Conservation (phyloP, 306 rosid species). For the Quercus ilex region DNA sequence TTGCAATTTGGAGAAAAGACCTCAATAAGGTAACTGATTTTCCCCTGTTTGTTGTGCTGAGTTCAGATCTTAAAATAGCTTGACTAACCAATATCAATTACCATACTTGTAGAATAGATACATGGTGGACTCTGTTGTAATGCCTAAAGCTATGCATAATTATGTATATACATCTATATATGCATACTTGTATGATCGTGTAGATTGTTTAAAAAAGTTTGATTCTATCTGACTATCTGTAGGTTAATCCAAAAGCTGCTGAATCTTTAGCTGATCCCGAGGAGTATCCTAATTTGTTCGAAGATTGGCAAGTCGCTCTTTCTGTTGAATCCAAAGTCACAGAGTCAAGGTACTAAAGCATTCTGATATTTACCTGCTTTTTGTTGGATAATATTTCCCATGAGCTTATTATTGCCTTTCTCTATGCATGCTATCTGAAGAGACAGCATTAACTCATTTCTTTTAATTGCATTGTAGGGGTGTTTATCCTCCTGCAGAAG, state of each 20-base stretch:
- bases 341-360: conserved; percentile 51
- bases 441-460: conserved; percentile 12
- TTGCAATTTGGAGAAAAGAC: conserved; percentile 95
- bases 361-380: background rate
- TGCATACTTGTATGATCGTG: background rate
- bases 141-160: background rate
- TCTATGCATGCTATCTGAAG: conserved; percentile 2
- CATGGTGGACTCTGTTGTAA: conserved; percentile 5
- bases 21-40: conserved; percentile 65
- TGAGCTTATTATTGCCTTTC: background rate
- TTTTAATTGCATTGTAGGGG: conserved; percentile 53
- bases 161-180: background rate
- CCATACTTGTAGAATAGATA: conserved; percentile 1
- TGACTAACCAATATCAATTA: background rate
- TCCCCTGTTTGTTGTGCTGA: background rate
- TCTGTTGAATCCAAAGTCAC: conserved; percentile 78
- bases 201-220: conserved; percentile 9
- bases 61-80: background rate
- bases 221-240: conserved; percentile 13
- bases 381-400: background rate
- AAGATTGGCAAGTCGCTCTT: conserved; percentile 96
- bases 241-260: conserved; percentile 97
- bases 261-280: conserved; percentile 98
- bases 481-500: conserved; percentile 64
- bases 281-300: conserved; percentile 93